Evolutionary conservation across 768 basidiomycete species (phyloP).

Genomic region (Agaricus subrufescens): DNA sequence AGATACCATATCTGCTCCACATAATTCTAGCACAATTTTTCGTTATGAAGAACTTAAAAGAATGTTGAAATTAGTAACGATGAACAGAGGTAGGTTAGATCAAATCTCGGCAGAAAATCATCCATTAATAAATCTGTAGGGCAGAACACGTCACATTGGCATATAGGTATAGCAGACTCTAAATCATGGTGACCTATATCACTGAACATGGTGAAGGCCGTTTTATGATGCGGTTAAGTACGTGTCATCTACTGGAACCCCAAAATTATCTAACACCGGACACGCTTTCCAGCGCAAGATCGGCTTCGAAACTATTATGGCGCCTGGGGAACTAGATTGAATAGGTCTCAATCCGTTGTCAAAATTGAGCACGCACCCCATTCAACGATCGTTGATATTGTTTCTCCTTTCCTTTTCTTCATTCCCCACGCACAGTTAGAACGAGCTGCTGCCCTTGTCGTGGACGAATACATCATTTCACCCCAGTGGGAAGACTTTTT

Average conservation of each 20-base stretch:
- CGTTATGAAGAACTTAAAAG: background rate
- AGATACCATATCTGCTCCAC: background rate
- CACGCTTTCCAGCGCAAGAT: background rate
- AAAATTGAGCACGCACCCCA: background rate
- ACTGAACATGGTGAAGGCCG: background rate
- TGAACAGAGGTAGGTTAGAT: background rate
- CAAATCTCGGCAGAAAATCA: background rate
- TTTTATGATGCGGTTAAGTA: slow-evolving; percentile 2
- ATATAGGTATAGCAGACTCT: background rate
- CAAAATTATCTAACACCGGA: too few relatives aligned
- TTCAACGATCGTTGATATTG: background rate
- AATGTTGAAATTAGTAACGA: background rate
- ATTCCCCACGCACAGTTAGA: background rate
- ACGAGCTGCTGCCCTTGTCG: background rate
- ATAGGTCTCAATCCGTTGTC: background rate
- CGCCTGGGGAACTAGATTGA: background rate
- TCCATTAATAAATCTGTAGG: background rate
- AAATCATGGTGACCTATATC: background rate
- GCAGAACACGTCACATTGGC: slow-evolving; percentile 3
- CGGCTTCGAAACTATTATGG: slow-evolving; percentile 7
- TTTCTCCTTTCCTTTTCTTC: slow-evolving; percentile 7
- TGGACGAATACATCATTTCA: background rate
- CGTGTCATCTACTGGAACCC: background rate
- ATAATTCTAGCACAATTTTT: background rate
- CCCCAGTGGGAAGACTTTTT: slow-evolving; percentile 2